Evolutionary conservation across 1,284 basidiomycete species (phyloP), one percentile per base, ranked within the genome.

Genomic region (Cryptococcus amylolentus): DNA sequence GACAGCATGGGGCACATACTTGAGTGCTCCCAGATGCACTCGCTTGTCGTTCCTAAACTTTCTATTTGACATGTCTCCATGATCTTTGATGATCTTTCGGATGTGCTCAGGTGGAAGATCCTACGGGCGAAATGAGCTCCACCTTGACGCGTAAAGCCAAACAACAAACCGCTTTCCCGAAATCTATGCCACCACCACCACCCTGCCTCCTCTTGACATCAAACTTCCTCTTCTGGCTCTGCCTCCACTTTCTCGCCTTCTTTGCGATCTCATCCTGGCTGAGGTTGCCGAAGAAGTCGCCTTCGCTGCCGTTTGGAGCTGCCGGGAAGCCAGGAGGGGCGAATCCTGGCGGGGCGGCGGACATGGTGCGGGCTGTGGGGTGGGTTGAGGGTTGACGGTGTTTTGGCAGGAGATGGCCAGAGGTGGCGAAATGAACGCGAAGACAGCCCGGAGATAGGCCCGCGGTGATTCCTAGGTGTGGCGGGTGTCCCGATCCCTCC

Each of bases 21-120:
- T 98, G 71, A 98, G 84, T 52, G 95, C 95, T 67, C 95, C 95
- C 37, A 98, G 84, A 77, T 98, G 95, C 47, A 98, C 96, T 65
- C 96, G 91, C 81, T 98, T 99, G 82, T 99, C 96, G 73, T 95
- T 94, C 65, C 96, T 83, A 78, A 97, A 98, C 57, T 94, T 93
- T 75, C 90, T 84, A 74, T 91, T 92, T 78, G 89, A 91, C 91
- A 96, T 94, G 79, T 95, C 92, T 65, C 92, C 91, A 69, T 95
- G 92, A 79, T 96, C 92, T 80, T 96, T 93, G 81, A 96, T 93
- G 68, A 96, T 95, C 86, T 95, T 96, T 57, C 92, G 86, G 63
- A 97, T 87, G 73, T 97, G 94, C 78, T 99, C 96, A 70, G 61
- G 82, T 20, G 77, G 77, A 45, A 79, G 61, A 56, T 76, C 73